Evolutionary conservation across 2,329 filamentous ascomycete genomes (phyloP), one percentile per base, ranked within the genome.

Genomic region (Colletotrichum kahawae): DNA sequence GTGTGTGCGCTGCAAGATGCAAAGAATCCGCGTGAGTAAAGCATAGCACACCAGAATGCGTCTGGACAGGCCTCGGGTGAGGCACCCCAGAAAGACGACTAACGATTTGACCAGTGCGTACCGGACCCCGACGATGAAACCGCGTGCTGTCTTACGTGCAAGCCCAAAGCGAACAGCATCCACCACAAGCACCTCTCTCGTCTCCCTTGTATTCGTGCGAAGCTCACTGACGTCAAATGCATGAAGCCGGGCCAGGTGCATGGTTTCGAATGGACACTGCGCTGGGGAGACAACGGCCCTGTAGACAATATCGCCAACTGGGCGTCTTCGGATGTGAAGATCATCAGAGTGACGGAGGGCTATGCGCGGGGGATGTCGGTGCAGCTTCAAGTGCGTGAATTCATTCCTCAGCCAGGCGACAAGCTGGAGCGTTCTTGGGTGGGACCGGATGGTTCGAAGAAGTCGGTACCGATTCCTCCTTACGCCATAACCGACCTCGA

Each of bases 1-100:
- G 24, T 92, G 91, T 78, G 88, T 92, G 73, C 85, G 90, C 59
- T 92, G 91, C 77, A 86, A 89, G 65, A 91, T 92, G 89, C 91
- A 92, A 77, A 87, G 90, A 57, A 92, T 92, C 78, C 87, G 91
- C 64, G 90, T 92, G 81, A 86, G 89, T 84, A 36, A 24, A 62
- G 33, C 10, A 56, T 7, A 31, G 5, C 4, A 31, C 29, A 13
- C 18, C 7, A 29, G 6, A 18, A 29, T 14, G 21, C 18, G 29
- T 34, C 31, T 16, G 5, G 21, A 24, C 31, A 27, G n/a, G 29
- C 56, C 4, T 33, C 29, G 56, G 18, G 14, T 33, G 31, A 21
- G 31, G 38, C 38, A 48, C n/a, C 5, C 18, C 38, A 21, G 38
- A n/a, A 48, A 48, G 38, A 48, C 18, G 21, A 31, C 73, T 74